Evolutionary conservation across 768 basidiomycete genomes (phyloP), one percentile per base, ranked within the genome.

Genomic region (Daedalea quercina): DNA sequence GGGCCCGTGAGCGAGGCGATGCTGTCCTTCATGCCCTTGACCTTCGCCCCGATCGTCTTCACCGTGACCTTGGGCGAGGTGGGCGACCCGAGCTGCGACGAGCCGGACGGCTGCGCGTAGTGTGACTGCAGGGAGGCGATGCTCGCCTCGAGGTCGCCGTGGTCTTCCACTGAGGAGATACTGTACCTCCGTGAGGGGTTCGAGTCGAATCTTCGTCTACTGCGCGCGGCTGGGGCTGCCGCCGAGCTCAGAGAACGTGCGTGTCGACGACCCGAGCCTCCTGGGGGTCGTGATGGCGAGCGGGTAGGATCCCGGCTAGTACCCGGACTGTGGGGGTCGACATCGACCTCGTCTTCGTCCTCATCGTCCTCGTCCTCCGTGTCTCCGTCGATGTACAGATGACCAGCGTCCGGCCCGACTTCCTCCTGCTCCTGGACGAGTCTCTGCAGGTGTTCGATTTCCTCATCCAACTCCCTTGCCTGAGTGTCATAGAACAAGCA

Each of bases 401-500:
- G 72, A 41, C 70, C 77, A 0, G 65, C 75, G 8, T 69, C 70
- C 24, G 81, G 62, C 0, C 85, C 85, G 0, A 71, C 66, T 47
- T 80, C 79, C 53, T 90, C 88, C 61, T 84, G 82, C 60, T 73
- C 67, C 20, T 68, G 60, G 2, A 88, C 74, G 25, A 80, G 73
- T 20, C 73, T 74, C 60, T 86, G 82, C 51, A 90, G 64, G 22
- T 78, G 76, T 0, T 69, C 67, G 3, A 87, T 68, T 28, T 87
- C 85, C 1, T 77, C 76, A 3, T 78, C 59, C 1, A 96, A 69
- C 46, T 94, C 88, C 43, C 74, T 77, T 63, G 90, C 85, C 67
- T 94, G 90, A 1, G 68, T 62, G 44, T 78, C 76, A 67, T 97
- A 98, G 67, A 98, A 98, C 0, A 71, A 50, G 20, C 73, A 69